Evolutionary conservation across 805 yeast species (phyloP), one percentile per base, ranked within the genome.

Genomic region (Schwanniomyces occidentalis): DNA sequence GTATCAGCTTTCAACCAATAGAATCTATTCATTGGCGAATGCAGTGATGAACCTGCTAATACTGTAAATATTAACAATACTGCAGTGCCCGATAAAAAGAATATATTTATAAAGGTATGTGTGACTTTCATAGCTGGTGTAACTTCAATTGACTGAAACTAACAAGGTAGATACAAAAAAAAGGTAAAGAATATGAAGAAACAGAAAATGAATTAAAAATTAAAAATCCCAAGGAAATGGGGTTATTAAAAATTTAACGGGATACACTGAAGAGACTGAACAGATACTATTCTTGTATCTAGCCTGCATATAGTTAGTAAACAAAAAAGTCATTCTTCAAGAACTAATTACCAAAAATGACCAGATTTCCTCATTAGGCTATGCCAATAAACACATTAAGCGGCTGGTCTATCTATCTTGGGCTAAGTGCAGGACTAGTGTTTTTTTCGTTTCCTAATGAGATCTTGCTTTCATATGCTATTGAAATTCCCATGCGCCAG

Each of bases 1-100:
- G 96, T 88, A 50, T 80, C 82, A 17, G 88, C 95, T 52, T 78
- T 69, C 26, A 90, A 54, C 90, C 93, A 88, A 65, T 83, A 89
- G 61, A 87, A 84, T 40, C 71, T 62, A 51, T 76, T 73, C 50
- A 87, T 56, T 17, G 90, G 88, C 66, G 60, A 74, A 27, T 77
- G 70, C 25, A 61, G 51, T 10, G 71, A 59, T 13, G 77, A 67
- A 9, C 95, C 95, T 2, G 88, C 78, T 25, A 88, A 70, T 16
- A 86, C 63, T 36, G 80, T 69, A 51, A 89, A 78, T 44, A 87
- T 48, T 52, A 60, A 61, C 39, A 68, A 53, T 30, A 68, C 57
- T 31, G 57, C 43, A 12, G 73, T 46, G 15, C 74, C 74, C 14
- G 70, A 65, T 42, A 68, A 59, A 35, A 68, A 58, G 44, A 68